These are phyloP conservation scores for Diaporthe caulivora DNA, from an alignment of 2,329 filamentous ascomycete species.

Conservation along the genomic window DNA sequence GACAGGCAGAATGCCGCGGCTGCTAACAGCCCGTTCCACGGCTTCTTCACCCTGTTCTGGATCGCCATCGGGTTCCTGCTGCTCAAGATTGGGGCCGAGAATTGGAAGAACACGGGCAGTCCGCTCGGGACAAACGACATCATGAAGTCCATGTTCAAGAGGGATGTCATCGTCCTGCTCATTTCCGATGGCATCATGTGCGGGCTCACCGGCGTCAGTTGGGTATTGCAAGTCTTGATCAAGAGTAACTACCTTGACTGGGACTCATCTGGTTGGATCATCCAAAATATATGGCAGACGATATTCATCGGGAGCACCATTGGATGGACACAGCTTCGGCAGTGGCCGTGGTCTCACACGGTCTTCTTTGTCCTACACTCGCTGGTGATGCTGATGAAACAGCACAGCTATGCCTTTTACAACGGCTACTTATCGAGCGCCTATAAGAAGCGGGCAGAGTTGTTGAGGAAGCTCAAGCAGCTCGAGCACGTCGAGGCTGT, in stretches of 20 bases:
- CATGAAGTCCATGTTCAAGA: conserved; percentile 73
- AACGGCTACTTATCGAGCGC: conserved; percentile 78
- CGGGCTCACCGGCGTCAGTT: conserved; percentile 72
- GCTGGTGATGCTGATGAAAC: conserved; percentile 85
- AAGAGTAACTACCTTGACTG: conserved; percentile 72
- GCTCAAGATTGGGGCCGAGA: conserved; percentile 74
- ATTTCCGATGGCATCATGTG: conserved; percentile 79
- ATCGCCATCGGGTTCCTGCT: conserved; percentile 76
- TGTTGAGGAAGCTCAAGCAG: conserved; percentile 65
- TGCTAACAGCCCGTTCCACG: conserved; percentile 78
- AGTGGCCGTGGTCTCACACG: conserved; percentile 88
- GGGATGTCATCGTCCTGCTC: conserved; percentile 65
- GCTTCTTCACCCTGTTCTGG: conserved; percentile 87
- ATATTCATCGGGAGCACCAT: conserved; percentile 72
- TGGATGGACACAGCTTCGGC: conserved; percentile 74
- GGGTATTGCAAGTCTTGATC: conserved; percentile 73
- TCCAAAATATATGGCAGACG: conserved; percentile 81
- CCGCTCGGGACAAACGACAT: conserved; percentile 80
- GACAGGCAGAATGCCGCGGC: conserved; percentile 77
- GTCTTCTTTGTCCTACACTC: conserved; percentile 82
- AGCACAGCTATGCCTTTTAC: conserved; percentile 84
- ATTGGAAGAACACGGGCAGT: conserved; percentile 77
- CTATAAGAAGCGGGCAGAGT: conserved; percentile 62
- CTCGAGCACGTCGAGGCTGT: conserved; percentile 66
- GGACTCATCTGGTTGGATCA: conserved; percentile 77